Base-by-base conservation (phyloP, 2,329 filamentous ascomycete species). In the Penicillium italicum region DNA sequence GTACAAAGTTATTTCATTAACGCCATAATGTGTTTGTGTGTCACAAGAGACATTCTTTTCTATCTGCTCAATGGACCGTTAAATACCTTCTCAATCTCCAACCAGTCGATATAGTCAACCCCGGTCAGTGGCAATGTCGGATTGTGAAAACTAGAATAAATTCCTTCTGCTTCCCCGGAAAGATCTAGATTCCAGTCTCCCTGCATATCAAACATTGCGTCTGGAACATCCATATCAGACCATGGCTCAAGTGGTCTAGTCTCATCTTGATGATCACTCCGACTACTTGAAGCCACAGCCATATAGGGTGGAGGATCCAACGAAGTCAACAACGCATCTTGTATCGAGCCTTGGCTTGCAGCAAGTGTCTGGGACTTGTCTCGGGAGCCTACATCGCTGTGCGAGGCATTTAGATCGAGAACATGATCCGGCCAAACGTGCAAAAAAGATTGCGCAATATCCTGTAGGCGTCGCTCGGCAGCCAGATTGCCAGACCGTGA, bases 31-130 rank as follows among this genome's bases (percentile, higher is more conserved):
- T n/a, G 38, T 26, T 26, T 5, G 5, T 9, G 26, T 20, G 9
- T 18, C n/a, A 9, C 22, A 26, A 41, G 9, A 28, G 9, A 24
- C 6, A 24, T 9, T 24, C 37, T 24, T 10, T 28, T 28, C 26
- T 5, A 20, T 20, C 11, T 26, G n/a, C n/a, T 37, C n/a, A 41
- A 59, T 50, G 58, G 48, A 40, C 45, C 54, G 22, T 56, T 54
- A 7, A 64, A 60, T 5, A 65, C 34, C 33, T 65, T 65, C 22
- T 65, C 62, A 43, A 64, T 63, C 48, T 64, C 62, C n/a, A 60
- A 38, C 62, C 62, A 65, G 38, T 65, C 62, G 34, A 53, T 55
- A 33, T 65, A 55, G 47, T 64, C 62, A 10, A 65, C 60, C 7
- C 62, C 62, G 1, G 62, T 65, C 26, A 65, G 42, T 9, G 62